Conservation (phyloP, 352 stramenopile species). For the Discostella stelligera region DNA sequence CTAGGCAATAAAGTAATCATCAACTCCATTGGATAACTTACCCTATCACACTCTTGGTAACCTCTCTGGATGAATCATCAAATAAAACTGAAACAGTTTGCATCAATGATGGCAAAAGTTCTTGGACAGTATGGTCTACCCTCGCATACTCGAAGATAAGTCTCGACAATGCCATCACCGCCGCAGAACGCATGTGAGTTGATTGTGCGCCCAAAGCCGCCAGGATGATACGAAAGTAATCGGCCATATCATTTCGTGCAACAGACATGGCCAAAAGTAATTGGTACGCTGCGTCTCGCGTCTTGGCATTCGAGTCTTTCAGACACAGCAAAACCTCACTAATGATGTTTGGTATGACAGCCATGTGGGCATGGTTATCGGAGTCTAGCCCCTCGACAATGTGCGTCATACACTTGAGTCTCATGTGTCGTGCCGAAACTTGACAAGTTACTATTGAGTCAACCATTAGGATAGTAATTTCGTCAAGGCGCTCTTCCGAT, state of each 20-base stretch:
- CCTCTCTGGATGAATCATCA: constrained; percentile 92
- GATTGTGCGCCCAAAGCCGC: constrained; percentile 90
- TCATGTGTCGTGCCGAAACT: constrained; percentile 93
- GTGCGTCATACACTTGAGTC: constrained; percentile 88
- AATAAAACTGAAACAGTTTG: constrained; percentile 90
- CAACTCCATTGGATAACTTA: not conserved
- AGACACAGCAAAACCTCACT: constrained; percentile 94
- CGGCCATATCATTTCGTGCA: constrained; percentile 80
- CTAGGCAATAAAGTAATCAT: not conserved
- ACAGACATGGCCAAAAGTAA: constrained; percentile 78
- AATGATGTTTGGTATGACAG: constrained; percentile 88
- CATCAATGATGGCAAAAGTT: constrained; percentile 87
- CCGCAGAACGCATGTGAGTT: constrained; percentile 93
- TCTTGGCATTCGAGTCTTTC: constrained; percentile 95
- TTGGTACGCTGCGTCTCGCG: constrained; percentile 80
- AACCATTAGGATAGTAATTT: constrained; percentile 91
- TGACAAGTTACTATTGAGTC: constrained; percentile 92
- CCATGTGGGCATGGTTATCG: constrained; percentile 76
- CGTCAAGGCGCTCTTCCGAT: constrained; percentile 82
- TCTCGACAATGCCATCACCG: constrained; percentile 91
- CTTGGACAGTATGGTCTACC: constrained; percentile 55
- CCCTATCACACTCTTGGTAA: constrained; percentile 94
- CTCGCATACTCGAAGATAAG: constrained; percentile 92
- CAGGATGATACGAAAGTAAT: constrained; percentile 92
- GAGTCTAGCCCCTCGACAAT: constrained; percentile 80